phyloP scores from a whole-genome alignment of 371 early-diverging fungal genomes.

The Nematocida sp. region DNA sequence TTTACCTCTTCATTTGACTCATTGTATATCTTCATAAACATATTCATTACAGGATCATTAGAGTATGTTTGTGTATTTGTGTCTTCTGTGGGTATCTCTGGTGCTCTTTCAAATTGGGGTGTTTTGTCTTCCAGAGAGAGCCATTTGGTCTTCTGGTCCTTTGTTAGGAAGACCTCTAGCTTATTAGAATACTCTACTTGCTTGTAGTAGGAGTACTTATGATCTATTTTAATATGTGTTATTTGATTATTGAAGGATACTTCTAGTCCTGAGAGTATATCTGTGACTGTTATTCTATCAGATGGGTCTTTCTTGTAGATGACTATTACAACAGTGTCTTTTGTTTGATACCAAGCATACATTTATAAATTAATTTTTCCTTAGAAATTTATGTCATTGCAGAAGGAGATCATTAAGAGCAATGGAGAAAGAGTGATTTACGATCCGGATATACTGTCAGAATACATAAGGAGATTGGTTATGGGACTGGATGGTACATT shows the following conservation, averaged over 20 bases:
- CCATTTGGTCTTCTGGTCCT: conserved; percentile 18
- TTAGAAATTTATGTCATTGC: conserved; percentile 8
- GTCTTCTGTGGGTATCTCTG: neutral
- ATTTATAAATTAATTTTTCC: conserved; percentile 47
- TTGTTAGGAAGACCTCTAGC: conserved; percentile 31
- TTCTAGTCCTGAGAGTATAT: neutral
- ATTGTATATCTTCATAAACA: conserved; percentile 41
- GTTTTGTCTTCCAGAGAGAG: neutral
- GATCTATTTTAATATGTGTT: conserved; percentile 4
- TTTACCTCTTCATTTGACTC: conserved; percentile 10
- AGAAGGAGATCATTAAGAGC: neutral
- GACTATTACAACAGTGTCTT: conserved; percentile 4
- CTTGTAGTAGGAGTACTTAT: neutral
- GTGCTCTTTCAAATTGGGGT: conserved; percentile 10
- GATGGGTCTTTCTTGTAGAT: neutral
- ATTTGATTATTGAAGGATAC: neutral
- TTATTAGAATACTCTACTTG: neutral
- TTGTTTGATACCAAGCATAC: conserved; percentile 49
- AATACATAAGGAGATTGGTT: conserved; percentile 4
- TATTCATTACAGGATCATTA: conserved; percentile 34
- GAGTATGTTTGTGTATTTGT: conserved; percentile 3
- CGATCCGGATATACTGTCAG: conserved; percentile 10
- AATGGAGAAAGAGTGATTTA: conserved; percentile 24
- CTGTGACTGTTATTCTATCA: neutral
- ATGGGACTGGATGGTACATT: conserved; percentile 33